Conservation (phyloP, 306 rosid species). For the Coriaria nepalensis region DNA sequence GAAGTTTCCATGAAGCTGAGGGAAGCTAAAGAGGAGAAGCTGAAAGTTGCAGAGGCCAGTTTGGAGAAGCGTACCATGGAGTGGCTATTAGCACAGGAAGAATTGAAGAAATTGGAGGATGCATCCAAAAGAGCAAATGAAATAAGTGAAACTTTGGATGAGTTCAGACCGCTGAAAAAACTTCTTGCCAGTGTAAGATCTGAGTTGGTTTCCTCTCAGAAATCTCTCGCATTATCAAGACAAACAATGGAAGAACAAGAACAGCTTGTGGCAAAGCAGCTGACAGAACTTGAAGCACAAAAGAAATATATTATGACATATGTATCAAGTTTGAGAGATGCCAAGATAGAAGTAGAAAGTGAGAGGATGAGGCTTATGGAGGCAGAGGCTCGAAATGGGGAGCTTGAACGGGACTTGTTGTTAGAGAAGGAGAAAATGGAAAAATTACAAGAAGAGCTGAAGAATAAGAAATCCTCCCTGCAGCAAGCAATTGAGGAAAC, state of each 20-base stretch:
- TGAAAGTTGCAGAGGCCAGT: slow-evolving; percentile 41
- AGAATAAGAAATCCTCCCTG: slow-evolving; percentile 50
- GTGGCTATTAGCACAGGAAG: slow-evolving; percentile 68
- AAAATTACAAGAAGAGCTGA: slow-evolving; percentile 49
- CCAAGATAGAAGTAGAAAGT: slow-evolving; percentile 61
- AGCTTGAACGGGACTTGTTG: slow-evolving; percentile 46
- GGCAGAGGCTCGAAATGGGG: slow-evolving; percentile 49
- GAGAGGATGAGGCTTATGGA: slow-evolving; percentile 52
- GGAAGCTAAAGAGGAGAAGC: slow-evolving; percentile 50
- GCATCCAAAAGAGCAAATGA: slow-evolving; percentile 38
- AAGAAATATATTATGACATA: slow-evolving; percentile 46
- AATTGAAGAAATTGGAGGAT: slow-evolving; percentile 51
- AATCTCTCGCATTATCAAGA: slow-evolving; percentile 52
- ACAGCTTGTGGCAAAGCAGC: slow-evolving; percentile 40
- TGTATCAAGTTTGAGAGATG: slow-evolving; percentile 47
- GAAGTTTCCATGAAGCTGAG: slow-evolving; percentile 23
- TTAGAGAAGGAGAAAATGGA: slow-evolving; percentile 45
- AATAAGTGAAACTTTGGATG: slow-evolving; percentile 35
- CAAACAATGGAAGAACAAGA: slow-evolving; percentile 64
- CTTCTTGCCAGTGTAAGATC: slow-evolving; percentile 60
- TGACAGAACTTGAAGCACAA: slow-evolving; percentile 58
- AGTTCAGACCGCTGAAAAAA: slow-evolving; percentile 57
- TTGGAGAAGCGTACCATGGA: slow-evolving; percentile 67
- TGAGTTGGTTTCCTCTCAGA: slow-evolving; percentile 82
- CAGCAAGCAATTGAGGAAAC: slow-evolving; percentile 47